phyloP scores from a whole-genome alignment of 2,329 filamentous ascomycete species.

The Xylaria sp. region DNA sequence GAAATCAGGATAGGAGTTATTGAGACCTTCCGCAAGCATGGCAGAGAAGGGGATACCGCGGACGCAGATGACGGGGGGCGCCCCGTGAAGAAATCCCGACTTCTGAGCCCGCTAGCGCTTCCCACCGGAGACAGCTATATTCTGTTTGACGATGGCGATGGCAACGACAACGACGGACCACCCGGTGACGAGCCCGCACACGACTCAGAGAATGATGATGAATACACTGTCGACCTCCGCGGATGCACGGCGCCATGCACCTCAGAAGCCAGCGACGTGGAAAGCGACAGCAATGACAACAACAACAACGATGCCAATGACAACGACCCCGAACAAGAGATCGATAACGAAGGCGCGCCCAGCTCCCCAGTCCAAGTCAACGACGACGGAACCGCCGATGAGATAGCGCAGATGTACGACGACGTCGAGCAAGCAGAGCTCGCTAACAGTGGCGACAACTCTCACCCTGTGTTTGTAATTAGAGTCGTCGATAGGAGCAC shows the following conservation, averaged over 20 bases:
- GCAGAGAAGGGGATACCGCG: background rate
- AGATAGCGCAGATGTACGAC: background rate
- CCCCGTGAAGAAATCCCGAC: constrained; percentile 7
- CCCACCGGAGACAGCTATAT: background rate
- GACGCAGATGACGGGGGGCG: background rate
- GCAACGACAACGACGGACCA: too few species aligned
- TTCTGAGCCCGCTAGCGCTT: background rate
- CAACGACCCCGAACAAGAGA: background rate
- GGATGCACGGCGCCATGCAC: too few species aligned
- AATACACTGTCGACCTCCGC: too few species aligned
- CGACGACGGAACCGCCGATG: background rate
- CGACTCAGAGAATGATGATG: too few species aligned
- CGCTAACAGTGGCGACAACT: background rate
- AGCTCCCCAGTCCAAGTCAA: background rate
- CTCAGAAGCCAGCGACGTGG: background rate
- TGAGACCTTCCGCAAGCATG: constrained; percentile 1
- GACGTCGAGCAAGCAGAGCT: background rate
- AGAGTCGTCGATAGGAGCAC: background rate
- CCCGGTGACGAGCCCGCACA: too few species aligned
- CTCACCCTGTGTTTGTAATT: background rate
- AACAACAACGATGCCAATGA: background rate
- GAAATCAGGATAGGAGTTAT: background rate
- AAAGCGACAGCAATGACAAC: background rate
- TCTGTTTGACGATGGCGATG: too few species aligned
- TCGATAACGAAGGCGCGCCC: background rate